These are phyloP conservation scores for Kuraishia capsulata DNA, from an alignment of 805 yeast genomes.

Conservation along the genomic window DNA sequence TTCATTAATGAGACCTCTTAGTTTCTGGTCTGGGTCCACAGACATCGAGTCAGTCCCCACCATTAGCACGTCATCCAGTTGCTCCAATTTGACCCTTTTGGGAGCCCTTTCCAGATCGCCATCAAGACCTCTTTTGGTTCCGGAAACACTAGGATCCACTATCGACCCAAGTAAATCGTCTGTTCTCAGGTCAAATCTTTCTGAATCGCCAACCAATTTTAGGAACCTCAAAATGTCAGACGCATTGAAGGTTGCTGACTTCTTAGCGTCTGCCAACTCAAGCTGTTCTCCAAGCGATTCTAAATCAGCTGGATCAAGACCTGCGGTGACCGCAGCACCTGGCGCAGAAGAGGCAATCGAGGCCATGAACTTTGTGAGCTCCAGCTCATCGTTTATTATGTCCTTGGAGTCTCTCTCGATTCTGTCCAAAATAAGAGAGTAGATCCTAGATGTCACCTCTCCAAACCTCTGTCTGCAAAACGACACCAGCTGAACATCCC, in stretches of 20 bases:
- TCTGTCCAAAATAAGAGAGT: slow-evolving; percentile 42
- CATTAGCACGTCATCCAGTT: slow-evolving; percentile 12
- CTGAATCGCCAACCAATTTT: slow-evolving; percentile 18
- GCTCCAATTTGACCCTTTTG: slow-evolving; percentile 20
- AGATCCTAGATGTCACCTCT: slow-evolving; percentile 52
- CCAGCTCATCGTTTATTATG: slow-evolving; percentile 8
- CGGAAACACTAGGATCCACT: slow-evolving; percentile 23
- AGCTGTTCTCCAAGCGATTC: not conserved
- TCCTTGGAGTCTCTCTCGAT: slow-evolving; percentile 51
- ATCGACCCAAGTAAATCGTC: slow-evolving; percentile 24
- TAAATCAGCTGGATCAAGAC: slow-evolving; percentile 18
- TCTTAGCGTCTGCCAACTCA: slow-evolving; percentile 25
- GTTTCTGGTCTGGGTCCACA: not conserved
- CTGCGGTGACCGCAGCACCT: slow-evolving; percentile 19
- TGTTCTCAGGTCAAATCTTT: slow-evolving; percentile 24
- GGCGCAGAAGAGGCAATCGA: slow-evolving; percentile 10
- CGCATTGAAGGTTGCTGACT: slow-evolving; percentile 28
- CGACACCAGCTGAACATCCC: slow-evolving; percentile 55
- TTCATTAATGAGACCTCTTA: slow-evolving; percentile 17
- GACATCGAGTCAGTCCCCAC: not conserved
- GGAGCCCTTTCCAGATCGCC: slow-evolving; percentile 6
- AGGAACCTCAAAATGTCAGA: slow-evolving; percentile 28
- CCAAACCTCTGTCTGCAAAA: slow-evolving; percentile 68
- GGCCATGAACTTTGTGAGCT: slow-evolving; percentile 18
- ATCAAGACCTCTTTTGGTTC: slow-evolving; percentile 7